Conservation (phyloP, 371 early-diverging fungal genomes). For the Circinella umbellata region DNA sequence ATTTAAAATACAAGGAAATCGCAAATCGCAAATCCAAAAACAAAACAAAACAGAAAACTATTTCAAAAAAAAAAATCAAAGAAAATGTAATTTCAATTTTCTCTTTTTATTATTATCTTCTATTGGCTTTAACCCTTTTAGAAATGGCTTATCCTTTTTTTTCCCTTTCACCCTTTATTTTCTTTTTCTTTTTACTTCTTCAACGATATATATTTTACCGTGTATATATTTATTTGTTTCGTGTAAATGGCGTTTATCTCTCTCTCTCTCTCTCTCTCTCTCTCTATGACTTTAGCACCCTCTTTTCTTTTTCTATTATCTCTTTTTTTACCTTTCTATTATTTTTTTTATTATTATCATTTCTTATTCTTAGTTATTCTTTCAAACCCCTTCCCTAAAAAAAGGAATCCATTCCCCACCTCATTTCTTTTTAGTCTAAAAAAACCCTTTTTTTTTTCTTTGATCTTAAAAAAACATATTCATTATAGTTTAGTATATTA, state of each 20-base stretch:
- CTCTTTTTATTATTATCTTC: too few species aligned
- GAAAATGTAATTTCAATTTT: too few species aligned
- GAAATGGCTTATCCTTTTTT: not conserved
- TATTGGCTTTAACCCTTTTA: not conserved
- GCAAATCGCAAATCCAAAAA: too few species aligned
- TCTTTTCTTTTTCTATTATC: not conserved
- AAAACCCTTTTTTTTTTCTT: too few species aligned
- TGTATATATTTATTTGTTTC: slow-evolving; percentile 18
- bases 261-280: not conserved
- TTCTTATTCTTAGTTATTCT: too few species aligned
- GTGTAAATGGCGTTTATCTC: slow-evolving; percentile 15
- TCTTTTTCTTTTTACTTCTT: not conserved
- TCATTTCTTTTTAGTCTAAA: too few species aligned
- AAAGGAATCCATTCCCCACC: too few species aligned
- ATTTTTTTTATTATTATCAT: too few species aligned
- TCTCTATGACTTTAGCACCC: not conserved
- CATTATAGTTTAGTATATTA: not conserved
- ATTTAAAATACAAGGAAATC: too few species aligned
- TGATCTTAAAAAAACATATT: not conserved
- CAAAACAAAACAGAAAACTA: not conserved
- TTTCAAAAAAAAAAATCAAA: too few species aligned
- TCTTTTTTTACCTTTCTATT: too few species aligned
- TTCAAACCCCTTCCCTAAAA: too few species aligned
- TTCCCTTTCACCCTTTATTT: not conserved
- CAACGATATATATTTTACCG: slow-evolving; percentile 1